A percentile compares a stretch with the other conserved stretches of the same genome.
Conservation (phyloP, 495 filamentous ascomycete species). For the Penicillium paxilli region DNA sequence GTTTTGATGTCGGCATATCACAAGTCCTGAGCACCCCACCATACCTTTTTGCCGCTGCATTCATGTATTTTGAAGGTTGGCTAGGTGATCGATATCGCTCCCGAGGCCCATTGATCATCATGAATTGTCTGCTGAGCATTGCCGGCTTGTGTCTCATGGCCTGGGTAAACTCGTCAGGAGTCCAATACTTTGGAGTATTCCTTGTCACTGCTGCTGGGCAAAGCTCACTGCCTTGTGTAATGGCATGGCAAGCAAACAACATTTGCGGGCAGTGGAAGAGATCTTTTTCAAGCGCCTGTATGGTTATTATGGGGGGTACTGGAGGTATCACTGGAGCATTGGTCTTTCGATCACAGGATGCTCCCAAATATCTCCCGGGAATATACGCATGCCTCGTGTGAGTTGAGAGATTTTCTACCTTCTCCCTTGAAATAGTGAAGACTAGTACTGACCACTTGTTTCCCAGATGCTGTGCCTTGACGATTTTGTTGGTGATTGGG, state of each 20-base stretch:
- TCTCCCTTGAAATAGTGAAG: neutral
- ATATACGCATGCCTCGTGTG: slow-evolving; percentile 4
- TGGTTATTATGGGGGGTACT: slow-evolving; percentile 48
- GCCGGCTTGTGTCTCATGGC: slow-evolving; percentile 46
- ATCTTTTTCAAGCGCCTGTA: slow-evolving; percentile 50
- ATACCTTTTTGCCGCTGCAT: slow-evolving; percentile 50
- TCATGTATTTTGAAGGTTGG: slow-evolving; percentile 50
- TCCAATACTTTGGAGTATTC: slow-evolving; percentile 63
- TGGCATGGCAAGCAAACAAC: slow-evolving; percentile 59
- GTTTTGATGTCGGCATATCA: slow-evolving; percentile 46
- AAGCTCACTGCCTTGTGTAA: slow-evolving; percentile 39
- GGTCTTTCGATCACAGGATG: slow-evolving; percentile 53
- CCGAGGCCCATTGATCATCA: slow-evolving; percentile 52
- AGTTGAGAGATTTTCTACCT: neutral
- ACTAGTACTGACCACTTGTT: neutral
- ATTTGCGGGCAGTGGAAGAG: slow-evolving; percentile 61
- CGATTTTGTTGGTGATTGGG: neutral
- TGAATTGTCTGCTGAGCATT: slow-evolving; percentile 44
- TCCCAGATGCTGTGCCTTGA: neutral
- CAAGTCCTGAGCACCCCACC: slow-evolving; percentile 60
- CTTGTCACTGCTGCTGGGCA: slow-evolving; percentile 51
- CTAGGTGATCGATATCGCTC: slow-evolving; percentile 51
- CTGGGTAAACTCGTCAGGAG: slow-evolving; percentile 30
- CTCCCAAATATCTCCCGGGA: slow-evolving; percentile 16
- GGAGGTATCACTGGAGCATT: slow-evolving; percentile 55